Evolutionary conservation across 2,329 filamentous ascomycete genomes (phyloP).

Genomic region (Verticillium albo-atrum): DNA sequence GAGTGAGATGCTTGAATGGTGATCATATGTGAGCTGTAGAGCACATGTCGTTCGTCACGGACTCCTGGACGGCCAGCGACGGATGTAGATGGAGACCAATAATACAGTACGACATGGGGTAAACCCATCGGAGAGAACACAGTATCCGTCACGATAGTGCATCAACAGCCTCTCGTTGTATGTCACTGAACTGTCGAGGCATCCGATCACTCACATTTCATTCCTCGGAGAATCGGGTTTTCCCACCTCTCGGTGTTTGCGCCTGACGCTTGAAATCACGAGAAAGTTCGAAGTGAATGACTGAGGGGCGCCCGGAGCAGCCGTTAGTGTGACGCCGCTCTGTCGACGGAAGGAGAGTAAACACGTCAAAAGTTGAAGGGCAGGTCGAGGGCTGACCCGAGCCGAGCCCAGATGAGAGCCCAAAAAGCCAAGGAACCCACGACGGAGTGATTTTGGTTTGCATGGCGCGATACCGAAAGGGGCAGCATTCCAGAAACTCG

Average conservation of each 20-base stretch:
- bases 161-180: too few relatives aligned
- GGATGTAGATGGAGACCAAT: neutral
- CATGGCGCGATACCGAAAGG: neutral
- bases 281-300: too few relatives aligned
- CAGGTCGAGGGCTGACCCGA: neutral
- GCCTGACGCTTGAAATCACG: too few relatives aligned
- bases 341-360: neutral
- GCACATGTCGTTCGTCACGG: neutral
- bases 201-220: too few relatives aligned
- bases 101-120: too few relatives aligned
- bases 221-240: too few relatives aligned
- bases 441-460: neutral
- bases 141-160: neutral
- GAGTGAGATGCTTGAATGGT: neutral
- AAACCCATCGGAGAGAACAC: too few relatives aligned
- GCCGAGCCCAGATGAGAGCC: neutral
- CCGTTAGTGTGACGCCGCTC: neutral
- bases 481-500: constrained; percentile 10
- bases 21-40: neutral
- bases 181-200: too few relatives aligned
- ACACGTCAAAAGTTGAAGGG: neutral
- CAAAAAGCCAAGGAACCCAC: neutral
- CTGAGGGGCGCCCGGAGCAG: neutral
- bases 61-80: neutral
- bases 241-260: too few relatives aligned